Conservation (phyloP, 129 eudicot species). For the Helichrysum umbraculigerum region DNA sequence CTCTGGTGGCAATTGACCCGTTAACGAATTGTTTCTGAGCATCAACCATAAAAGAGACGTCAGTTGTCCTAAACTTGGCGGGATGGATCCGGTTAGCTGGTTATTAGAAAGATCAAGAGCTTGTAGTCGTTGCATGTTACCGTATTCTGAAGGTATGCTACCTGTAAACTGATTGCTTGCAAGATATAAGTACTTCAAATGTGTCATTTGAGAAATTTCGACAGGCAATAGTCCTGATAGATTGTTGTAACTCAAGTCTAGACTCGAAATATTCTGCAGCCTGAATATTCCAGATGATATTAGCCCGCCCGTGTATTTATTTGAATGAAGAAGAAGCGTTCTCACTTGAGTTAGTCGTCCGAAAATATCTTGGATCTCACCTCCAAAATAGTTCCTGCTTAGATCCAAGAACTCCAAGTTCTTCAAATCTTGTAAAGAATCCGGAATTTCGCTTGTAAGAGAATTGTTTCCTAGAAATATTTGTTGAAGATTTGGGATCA, state of each 20-base stretch:
- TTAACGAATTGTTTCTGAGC: conserved; percentile 71
- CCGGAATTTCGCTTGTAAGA: conserved; percentile 63
- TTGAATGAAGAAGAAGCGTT: conserved; percentile 60
- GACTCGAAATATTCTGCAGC: conserved; percentile 48
- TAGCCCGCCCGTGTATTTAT: conserved; percentile 65
- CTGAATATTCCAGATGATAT: conserved; percentile 60
- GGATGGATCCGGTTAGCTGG: conserved; percentile 58
- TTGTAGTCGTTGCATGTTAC: conserved; percentile 56
- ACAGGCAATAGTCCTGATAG: conserved; percentile 71
- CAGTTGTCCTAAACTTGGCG: conserved; percentile 66
- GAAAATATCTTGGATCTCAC: conserved; percentile 63
- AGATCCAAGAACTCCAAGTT: conserved; percentile 68
- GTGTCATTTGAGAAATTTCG: conserved; percentile 51
- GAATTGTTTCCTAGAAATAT: conserved; percentile 66
- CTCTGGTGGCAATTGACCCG: conserved; percentile 78
- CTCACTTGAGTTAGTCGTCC: conserved; percentile 66
- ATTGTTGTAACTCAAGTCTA: conserved; percentile 83
- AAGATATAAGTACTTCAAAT: conserved; percentile 62
- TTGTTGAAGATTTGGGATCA: conserved; percentile 44
- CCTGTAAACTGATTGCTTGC: conserved; percentile 71
- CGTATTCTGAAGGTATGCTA: conserved; percentile 71
- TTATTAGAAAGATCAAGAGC: conserved; percentile 86
- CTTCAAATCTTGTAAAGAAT: conserved; percentile 42
- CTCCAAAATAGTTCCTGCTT: conserved; percentile 65
- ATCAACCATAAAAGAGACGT: conserved; percentile 84